Evolutionary conservation across 768 basidiomycete genomes (phyloP).

Genomic region (Boletus barrowsii): DNA sequence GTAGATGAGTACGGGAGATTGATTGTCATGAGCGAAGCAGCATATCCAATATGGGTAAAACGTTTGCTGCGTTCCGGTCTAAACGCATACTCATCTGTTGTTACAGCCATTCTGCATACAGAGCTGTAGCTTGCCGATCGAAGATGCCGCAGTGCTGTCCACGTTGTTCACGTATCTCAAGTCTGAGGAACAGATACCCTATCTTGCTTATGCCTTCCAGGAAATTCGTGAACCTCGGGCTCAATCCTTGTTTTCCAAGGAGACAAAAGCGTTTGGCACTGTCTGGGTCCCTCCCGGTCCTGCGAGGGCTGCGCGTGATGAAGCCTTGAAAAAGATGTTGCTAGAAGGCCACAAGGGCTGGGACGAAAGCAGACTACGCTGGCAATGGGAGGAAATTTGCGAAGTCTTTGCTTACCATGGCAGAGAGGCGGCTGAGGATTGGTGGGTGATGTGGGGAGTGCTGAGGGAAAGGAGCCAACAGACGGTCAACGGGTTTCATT

Average conservation of each 20-base stretch:
- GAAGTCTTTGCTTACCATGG: constrained; percentile 54
- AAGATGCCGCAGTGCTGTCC: constrained; percentile 34
- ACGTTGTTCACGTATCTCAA: constrained; percentile 44
- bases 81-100: background rate
- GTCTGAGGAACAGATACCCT: constrained; percentile 44
- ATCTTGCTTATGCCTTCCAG: constrained; percentile 55
- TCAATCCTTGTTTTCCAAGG: constrained; percentile 41
- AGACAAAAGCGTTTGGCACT: constrained; percentile 42
- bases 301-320: constrained; percentile 46
- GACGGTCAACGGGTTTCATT: constrained; percentile 3
- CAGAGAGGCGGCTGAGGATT: constrained; percentile 58
- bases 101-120: constrained; percentile 49
- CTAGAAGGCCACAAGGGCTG: constrained; percentile 35
- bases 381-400: constrained; percentile 56
- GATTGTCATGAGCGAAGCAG: constrained; percentile 58
- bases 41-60: constrained; percentile 54
- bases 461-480: constrained; percentile 40
- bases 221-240: constrained; percentile 55
- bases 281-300: constrained; percentile 45
- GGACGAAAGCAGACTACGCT: constrained; percentile 48
- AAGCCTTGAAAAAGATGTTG: constrained; percentile 25
- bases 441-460: constrained; percentile 62
- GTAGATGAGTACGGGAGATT: constrained; percentile 50
- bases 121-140: constrained; percentile 32
- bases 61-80: background rate